Evolutionary conservation across 2,329 filamentous ascomycete species (phyloP), one percentile per base, ranked within the genome.

Genomic region (Trichoderma atrobrunneum): DNA sequence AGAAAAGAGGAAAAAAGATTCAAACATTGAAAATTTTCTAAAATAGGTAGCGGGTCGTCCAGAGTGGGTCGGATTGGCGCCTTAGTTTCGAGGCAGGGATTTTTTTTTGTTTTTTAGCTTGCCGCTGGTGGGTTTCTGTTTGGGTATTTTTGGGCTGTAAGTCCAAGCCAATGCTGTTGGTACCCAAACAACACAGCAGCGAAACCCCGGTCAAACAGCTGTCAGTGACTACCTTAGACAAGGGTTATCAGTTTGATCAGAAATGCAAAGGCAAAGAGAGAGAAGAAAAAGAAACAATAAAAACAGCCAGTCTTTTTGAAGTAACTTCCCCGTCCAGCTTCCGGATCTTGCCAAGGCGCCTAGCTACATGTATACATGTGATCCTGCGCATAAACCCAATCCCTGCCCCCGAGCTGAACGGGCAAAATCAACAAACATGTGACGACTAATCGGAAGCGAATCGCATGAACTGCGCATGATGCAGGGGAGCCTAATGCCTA

Each of bases 1-100:
- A 77, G 73, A 77, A 76, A 75, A 74, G 72, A 76, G 16, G 74
- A 72, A 73, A 71, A 76, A 76, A 59, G 18, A 66, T 60, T 8
- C 36, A 26, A 24, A 7, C 26, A 3, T 54, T 48, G 26, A 61
- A 64, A 73, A 72, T 72, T 74, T 73, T 78, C 72, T 70, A 69
- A 39, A 60, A 72, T 70, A 61, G 43, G 70, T 54, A 62, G 56
- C 56, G 56, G 39, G 65, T 62, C 61, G 71, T 61, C 26, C 14
- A 59, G 60, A 66, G 72, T 66, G 72, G 72, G 68, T 60, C 68
- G 6, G 14, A 10, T 70, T 28, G 28, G 16, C 57, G 67, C 67
- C 67, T 70, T 48, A 18, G 56, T 61, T 70, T 14, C 39, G 57
- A 70, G 67, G 67, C 67, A 36, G 56, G 36, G 12, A 48, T 30